Evolutionary conservation across 1,139 yeast species (phyloP).

Genomic region (Yamadazyma diddensiae): DNA sequence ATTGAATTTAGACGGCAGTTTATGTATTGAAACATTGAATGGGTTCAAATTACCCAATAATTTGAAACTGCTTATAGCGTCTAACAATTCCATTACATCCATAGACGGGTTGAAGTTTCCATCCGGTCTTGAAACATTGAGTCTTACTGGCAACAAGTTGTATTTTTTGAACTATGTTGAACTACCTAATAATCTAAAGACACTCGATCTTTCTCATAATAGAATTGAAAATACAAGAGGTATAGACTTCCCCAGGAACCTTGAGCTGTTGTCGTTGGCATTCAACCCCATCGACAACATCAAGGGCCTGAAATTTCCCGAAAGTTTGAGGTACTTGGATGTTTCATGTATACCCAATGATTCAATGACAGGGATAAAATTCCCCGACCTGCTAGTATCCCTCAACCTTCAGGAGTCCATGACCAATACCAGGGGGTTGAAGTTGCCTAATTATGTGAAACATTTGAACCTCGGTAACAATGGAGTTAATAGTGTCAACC

Average conservation of each 20-base stretch:
- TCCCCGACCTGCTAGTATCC: slow-evolving; percentile 38
- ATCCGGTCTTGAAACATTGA: slow-evolving; percentile 27
- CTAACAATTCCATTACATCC: slow-evolving; percentile 33
- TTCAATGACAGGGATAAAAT: slow-evolving; percentile 47
- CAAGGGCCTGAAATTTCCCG: slow-evolving; percentile 44
- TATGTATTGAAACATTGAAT: slow-evolving; percentile 37
- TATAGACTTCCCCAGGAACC: slow-evolving; percentile 34
- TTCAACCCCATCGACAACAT: slow-evolving; percentile 45
- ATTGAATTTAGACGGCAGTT: slow-evolving; percentile 42
- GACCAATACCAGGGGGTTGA: slow-evolving; percentile 47
- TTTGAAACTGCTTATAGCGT: slow-evolving; percentile 31
- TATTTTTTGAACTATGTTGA: slow-evolving; percentile 42
- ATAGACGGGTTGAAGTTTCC: slow-evolving; percentile 41
- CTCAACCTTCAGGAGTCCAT: slow-evolving; percentile 44
- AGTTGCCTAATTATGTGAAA: slow-evolving; percentile 32
- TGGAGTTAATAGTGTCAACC: slow-evolving; percentile 48
- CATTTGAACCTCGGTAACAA: slow-evolving; percentile 36
- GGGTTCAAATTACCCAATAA: slow-evolving; percentile 42
- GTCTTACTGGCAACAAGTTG: slow-evolving; percentile 37
- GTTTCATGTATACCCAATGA: slow-evolving; percentile 46
- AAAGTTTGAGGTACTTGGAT: slow-evolving; percentile 33
- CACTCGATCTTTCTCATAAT: slow-evolving; percentile 39
- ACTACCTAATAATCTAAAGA: slow-evolving; percentile 30
- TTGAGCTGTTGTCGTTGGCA: slow-evolving; percentile 32
- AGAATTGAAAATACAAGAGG: slow-evolving; percentile 40